Evolutionary conservation across 1,139 yeast species (phyloP).

Genomic region (Yamadazyma conglobata): DNA sequence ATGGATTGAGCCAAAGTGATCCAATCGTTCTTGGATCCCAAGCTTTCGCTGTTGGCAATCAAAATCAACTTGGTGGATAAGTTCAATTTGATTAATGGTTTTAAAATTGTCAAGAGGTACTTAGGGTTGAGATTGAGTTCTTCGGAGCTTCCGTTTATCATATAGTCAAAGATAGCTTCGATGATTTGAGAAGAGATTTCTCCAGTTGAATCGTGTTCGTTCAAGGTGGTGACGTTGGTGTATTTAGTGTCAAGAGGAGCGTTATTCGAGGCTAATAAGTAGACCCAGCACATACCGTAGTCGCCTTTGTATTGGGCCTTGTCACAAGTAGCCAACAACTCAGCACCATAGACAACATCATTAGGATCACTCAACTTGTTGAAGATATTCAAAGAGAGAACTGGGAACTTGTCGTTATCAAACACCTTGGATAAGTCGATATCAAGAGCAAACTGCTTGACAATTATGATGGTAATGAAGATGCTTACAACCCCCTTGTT

Average conservation of each 20-base stretch:
- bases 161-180: slow-evolving; percentile 7
- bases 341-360: slow-evolving; percentile 53
- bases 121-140: slow-evolving; percentile 17
- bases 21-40: slow-evolving; percentile 63
- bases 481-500: slow-evolving; percentile 49
- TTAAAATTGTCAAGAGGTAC: slow-evolving; percentile 40
- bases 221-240: slow-evolving; percentile 26
- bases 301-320: slow-evolving; percentile 6
- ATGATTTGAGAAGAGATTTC: slow-evolving; percentile 6
- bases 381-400: slow-evolving; percentile 47
- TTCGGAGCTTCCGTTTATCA: slow-evolving; percentile 4
- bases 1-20: slow-evolving; percentile 64
- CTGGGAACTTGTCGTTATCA: slow-evolving; percentile 38
- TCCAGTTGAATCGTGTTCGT: neutral
- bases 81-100: slow-evolving; percentile 32
- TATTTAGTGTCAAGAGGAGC: slow-evolving; percentile 33
- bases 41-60: slow-evolving; percentile 48
- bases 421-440: slow-evolving; percentile 19
- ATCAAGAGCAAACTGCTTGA: slow-evolving; percentile 9
- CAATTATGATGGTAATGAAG: slow-evolving; percentile 34
- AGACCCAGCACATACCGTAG: slow-evolving; percentile 41
- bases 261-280: slow-evolving; percentile 34
- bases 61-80: slow-evolving; percentile 43
- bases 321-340: slow-evolving; percentile 30
- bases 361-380: slow-evolving; percentile 42